Conservation (phyloP, 2,329 filamentous ascomycete genomes). For the Phymatotrichopsis omnivora region DNA sequence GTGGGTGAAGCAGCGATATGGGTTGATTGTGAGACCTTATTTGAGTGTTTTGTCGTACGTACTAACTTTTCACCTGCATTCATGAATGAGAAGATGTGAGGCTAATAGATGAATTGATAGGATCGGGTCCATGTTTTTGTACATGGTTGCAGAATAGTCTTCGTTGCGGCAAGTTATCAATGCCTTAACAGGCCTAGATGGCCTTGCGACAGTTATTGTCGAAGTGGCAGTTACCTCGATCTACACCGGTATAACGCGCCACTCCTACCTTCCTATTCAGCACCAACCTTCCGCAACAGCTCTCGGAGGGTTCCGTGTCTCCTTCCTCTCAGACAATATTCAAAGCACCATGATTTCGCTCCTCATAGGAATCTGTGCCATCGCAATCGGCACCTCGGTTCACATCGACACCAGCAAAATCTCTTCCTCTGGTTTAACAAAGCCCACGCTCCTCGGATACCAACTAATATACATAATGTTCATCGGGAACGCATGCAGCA, state of each 20-base stretch:
- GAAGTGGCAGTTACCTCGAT: slow-evolving; percentile 69
- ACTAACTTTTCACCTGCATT: not conserved
- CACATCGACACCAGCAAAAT: slow-evolving; percentile 61
- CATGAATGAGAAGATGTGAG: not conserved
- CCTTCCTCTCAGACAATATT: slow-evolving; percentile 72
- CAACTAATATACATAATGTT: slow-evolving; percentile 78
- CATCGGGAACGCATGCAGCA: slow-evolving; percentile 69
- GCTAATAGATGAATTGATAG: slow-evolving; percentile 30
- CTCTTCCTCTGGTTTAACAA: slow-evolving; percentile 56
- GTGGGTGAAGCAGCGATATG: slow-evolving; percentile 73
- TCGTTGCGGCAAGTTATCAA: slow-evolving; percentile 69
- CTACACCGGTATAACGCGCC: slow-evolving; percentile 56
- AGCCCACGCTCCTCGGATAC: slow-evolving; percentile 65
- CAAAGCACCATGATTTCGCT: slow-evolving; percentile 69
- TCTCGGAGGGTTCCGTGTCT: slow-evolving; percentile 71
- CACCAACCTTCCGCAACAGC: no score
- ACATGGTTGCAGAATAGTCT: slow-evolving; percentile 78
- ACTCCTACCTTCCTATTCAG: slow-evolving; percentile 4
- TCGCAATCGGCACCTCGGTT: slow-evolving; percentile 66
- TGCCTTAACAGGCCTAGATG: slow-evolving; percentile 62
- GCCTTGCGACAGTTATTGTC: slow-evolving; percentile 65
- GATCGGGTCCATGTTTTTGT: slow-evolving; percentile 70
- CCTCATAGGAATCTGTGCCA: slow-evolving; percentile 64
- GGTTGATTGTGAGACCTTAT: slow-evolving; percentile 56
- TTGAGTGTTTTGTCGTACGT: slow-evolving; percentile 59